Percentiles rank a stretch among this genome's conserved stretches.
Evolutionary conservation across 2,329 filamentous ascomycete species (phyloP).

Genomic region (Fusarium sp.): DNA sequence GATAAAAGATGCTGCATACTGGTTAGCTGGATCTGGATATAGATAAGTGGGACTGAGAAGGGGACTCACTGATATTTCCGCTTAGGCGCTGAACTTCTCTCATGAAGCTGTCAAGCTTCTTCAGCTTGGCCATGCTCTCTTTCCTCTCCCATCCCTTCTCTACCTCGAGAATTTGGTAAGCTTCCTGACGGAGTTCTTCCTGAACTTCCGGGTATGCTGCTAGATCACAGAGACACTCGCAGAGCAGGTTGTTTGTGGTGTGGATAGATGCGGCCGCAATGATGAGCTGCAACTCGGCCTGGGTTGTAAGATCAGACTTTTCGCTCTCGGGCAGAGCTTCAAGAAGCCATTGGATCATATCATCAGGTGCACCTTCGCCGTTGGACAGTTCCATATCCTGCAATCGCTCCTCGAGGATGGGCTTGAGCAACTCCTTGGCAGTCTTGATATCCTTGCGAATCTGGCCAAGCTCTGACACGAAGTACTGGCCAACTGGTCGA

Average conservation of each 20-base stretch:
- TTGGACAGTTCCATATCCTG: slow-evolving; percentile 55
- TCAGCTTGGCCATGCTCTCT: slow-evolving; percentile 58
- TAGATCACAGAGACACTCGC: slow-evolving; percentile 64
- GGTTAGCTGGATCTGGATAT: slow-evolving; percentile 32
- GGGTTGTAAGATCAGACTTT: slow-evolving; percentile 54
- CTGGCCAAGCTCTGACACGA: slow-evolving; percentile 61
- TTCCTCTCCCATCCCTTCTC: slow-evolving; percentile 58
- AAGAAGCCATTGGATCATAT: slow-evolving; percentile 61
- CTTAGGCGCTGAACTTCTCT: slow-evolving; percentile 57
- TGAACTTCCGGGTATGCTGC: slow-evolving; percentile 61
- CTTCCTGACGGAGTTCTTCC: slow-evolving; percentile 63
- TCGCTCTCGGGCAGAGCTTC: slow-evolving; percentile 56
- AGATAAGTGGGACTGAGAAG: not conserved
- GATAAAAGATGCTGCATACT: slow-evolving; percentile 56
- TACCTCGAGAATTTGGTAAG: slow-evolving; percentile 55
- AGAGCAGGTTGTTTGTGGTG: slow-evolving; percentile 59
- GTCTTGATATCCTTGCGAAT: slow-evolving; percentile 58
- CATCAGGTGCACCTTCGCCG: slow-evolving; percentile 55
- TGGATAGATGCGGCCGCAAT: slow-evolving; percentile 60
- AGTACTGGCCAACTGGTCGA: slow-evolving; percentile 59
- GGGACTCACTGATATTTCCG: slow-evolving; percentile 58
- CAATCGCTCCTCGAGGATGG: slow-evolving; percentile 61
- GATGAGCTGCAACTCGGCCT: slow-evolving; percentile 60
- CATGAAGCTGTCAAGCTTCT: slow-evolving; percentile 64
- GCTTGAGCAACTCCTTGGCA: slow-evolving; percentile 59